These are phyloP conservation scores for Acanthamoeba triangularis DNA, from an alignment of 208 protist genomes.

Conservation along the genomic window DNA sequence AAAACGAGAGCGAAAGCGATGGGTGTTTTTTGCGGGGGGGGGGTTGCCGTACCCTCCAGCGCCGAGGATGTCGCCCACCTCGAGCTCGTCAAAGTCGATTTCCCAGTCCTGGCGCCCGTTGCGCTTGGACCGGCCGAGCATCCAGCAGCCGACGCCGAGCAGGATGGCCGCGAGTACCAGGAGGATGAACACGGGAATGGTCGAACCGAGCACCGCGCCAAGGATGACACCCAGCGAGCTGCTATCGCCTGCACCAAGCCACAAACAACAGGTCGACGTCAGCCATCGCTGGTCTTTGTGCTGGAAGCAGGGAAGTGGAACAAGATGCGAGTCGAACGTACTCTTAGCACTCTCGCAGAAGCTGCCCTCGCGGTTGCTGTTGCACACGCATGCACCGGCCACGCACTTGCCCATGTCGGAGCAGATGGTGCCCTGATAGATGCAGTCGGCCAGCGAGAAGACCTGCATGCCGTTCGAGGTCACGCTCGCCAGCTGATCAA, in stretches of 20 bases:
- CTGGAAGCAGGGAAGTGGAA: not conserved
- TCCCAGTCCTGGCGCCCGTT: constrained; percentile 6
- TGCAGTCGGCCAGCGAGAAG: constrained; percentile 28
- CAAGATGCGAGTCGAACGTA: not conserved
- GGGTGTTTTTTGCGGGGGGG: too few relatives aligned
- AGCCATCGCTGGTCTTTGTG: not conserved
- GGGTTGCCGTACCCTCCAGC: not conserved
- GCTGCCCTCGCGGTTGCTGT: not conserved
- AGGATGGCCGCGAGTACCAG: not conserved
- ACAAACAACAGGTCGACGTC: not conserved
- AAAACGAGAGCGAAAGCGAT: not conserved
- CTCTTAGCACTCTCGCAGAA: not conserved
- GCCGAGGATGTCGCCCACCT: constrained; percentile 26
- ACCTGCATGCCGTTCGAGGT: not conserved
- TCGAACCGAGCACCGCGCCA: not conserved
- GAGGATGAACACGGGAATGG: not conserved
- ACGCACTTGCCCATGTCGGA: not conserved
- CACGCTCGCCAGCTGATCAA: not conserved
- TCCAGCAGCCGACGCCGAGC: not conserved
- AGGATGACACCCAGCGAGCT: not conserved
- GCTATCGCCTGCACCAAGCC: not conserved
- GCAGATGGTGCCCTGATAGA: constrained; percentile 4
- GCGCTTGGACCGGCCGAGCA: not conserved
- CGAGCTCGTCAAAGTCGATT: not conserved
- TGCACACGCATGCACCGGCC: not conserved